phyloP scores from a whole-genome alignment of 2,329 filamentous ascomycete genomes.

The Diplodia scrobiculata region DNA sequence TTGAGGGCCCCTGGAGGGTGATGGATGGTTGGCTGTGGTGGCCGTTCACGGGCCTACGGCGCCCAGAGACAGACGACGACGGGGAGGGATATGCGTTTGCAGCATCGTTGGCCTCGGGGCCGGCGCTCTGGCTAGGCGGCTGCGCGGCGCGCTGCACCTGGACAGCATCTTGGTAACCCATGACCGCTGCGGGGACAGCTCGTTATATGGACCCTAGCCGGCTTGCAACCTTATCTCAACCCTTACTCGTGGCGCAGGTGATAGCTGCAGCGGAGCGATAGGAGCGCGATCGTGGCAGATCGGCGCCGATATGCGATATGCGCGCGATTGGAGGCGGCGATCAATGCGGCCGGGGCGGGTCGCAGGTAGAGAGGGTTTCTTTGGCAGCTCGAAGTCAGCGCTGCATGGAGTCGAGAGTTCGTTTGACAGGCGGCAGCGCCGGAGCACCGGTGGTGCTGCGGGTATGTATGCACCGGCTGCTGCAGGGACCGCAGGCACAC shows the following conservation, averaged over 20 bases:
- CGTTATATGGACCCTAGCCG: constrained; percentile 21
- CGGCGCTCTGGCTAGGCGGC: background rate
- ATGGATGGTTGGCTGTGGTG: constrained; percentile 32
- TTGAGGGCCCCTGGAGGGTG: constrained; percentile 34
- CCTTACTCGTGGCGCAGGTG: constrained; percentile 23
- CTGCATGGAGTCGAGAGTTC: constrained; percentile 9
- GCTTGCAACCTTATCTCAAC: constrained; percentile 27
- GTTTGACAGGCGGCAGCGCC: constrained; percentile 11
- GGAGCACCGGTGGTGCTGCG: constrained; percentile 5
- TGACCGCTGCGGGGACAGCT: constrained; percentile 31
- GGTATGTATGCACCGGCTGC: constrained; percentile 10
- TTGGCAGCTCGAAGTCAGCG: constrained; percentile 16
- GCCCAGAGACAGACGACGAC: constrained; percentile 30
- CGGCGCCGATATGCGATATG: constrained; percentile 21
- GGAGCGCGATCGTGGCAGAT: constrained; percentile 14
- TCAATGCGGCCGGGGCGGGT: constrained; percentile 24
- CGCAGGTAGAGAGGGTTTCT: constrained; percentile 9
- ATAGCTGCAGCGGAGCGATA: constrained; percentile 17
- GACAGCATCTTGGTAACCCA: constrained; percentile 36
- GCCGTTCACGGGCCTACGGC: constrained; percentile 17
- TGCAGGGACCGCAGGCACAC: constrained; percentile 24
- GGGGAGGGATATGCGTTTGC: constrained; percentile 37
- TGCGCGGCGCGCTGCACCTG: constrained; percentile 33
- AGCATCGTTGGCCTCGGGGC: constrained; percentile 30
- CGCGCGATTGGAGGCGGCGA: constrained; percentile 19